Evolutionary conservation across 2,329 filamentous ascomycete genomes (phyloP), one percentile per base, ranked within the genome.

Genomic region (Venturia carpophila): DNA sequence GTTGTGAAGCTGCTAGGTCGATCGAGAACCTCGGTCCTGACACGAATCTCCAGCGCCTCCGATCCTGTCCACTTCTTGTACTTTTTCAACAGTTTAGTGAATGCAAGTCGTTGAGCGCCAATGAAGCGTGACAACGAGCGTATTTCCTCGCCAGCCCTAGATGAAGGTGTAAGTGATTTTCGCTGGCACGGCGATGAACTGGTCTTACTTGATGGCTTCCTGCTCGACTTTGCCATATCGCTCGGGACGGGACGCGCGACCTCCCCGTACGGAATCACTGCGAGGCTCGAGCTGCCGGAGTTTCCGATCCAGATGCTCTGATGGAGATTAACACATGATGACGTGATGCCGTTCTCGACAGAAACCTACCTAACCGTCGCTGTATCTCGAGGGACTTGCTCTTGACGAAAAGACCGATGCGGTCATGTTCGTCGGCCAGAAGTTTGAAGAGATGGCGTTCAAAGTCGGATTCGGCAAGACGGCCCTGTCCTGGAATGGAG

Each of bases 31-130:
- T 87, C 83, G 39, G 87, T 82, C 67, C 83, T 85, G 75, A 94
- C 89, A 30, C 87, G 84, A 58, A 79, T 78, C 67, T 83, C 83
- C 27, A 94, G 78, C 0, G 83, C 80, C 6, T 80, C 80, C 27
- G 90, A 92, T 49, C 86, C 86, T 3, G 90, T 93, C 91, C 91
- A 94, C 82, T 92, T 92, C 82, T 88, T 79, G 76, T 94, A 93
- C 73, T 95, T 95, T 74, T 93, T 94, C 42, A 92, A 78, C 45
- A 95, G 87, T 76, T 95, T 95, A 65, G 85, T 84, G 70, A 95
- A 92, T 4, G 88, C 91, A 5, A 87, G 84, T 11, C 87, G 81
- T 72, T 95, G 91, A 1, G 88, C 88, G 66, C 83, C 82, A 68
- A 87, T 84, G 70, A 93, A 95, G 52, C 90, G 85, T 43, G 84